Evolutionary conservation across 306 rosid genomes (phyloP).

Genomic region (Vigna hirtella): DNA sequence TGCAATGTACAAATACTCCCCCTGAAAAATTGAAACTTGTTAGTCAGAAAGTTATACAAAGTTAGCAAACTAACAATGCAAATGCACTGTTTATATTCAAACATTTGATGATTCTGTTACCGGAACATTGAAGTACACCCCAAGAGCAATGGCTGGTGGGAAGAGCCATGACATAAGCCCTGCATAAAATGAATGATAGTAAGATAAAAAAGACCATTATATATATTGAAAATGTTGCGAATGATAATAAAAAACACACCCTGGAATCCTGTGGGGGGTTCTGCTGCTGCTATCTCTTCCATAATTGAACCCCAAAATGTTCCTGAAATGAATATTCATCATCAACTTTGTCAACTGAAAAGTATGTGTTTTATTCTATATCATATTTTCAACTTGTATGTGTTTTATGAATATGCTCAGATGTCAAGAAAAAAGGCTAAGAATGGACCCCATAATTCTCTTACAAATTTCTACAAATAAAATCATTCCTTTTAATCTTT

Average conservation of each 20-base stretch:
- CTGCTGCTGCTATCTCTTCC: conserved; percentile 67
- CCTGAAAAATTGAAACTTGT: conserved; percentile 55
- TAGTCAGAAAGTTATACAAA: neutral
- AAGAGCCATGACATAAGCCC: conserved; percentile 90
- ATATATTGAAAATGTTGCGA: conserved; percentile 14
- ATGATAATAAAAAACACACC: conserved; percentile 52
- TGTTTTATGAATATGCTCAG: too few relatives aligned
- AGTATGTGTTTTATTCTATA: neutral
- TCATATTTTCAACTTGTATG: too few relatives aligned
- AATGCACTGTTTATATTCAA: neutral
- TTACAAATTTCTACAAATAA: too few relatives aligned
- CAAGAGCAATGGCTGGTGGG: conserved; percentile 86
- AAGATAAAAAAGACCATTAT: neutral
- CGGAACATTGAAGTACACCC: conserved; percentile 78
- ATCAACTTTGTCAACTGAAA: conserved; percentile 20
- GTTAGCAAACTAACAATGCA: neutral
- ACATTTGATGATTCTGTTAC: conserved; percentile 49
- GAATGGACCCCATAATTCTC: too few relatives aligned
- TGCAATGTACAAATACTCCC: conserved; percentile 85
- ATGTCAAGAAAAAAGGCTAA: too few relatives aligned
- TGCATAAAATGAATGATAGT: conserved; percentile 47
- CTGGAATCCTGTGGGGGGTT: conserved; percentile 92
- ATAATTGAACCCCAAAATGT: conserved; percentile 75
- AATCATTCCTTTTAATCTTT: too few relatives aligned
- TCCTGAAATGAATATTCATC: conserved; percentile 53